Conservation (phyloP, 345 rosid genomes). For the Ceriops tagal region DNA sequence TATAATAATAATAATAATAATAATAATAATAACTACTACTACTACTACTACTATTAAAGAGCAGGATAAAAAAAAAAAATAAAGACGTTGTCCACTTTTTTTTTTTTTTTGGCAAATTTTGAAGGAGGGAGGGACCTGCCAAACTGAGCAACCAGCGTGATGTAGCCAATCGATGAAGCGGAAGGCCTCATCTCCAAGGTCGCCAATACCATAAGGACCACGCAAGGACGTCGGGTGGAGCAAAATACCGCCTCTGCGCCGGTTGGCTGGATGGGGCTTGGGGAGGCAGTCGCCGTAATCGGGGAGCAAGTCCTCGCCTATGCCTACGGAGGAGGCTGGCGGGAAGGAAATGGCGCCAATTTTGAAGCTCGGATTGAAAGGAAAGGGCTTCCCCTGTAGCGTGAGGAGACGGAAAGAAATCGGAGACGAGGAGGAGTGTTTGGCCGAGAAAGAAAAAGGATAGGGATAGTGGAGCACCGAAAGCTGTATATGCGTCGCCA, state of each 20-base stretch:
- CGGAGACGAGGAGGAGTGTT: constrained; percentile 10
- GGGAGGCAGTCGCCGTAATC: constrained; percentile 64
- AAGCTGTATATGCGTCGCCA: constrained; percentile 19
- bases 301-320: constrained; percentile 60
- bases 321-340: constrained; percentile 25
- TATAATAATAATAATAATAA: background rate
- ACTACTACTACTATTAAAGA: background rate
- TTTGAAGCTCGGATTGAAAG: constrained; percentile 17
- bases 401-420: constrained; percentile 8
- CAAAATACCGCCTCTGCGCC: constrained; percentile 79
- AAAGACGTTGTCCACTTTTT: background rate
- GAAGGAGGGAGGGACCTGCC: constrained; percentile 55
- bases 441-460: constrained; percentile 12
- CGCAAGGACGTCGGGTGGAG: constrained; percentile 91
- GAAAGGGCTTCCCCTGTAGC: constrained; percentile 3
- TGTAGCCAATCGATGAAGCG: constrained; percentile 89
- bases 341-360: constrained; percentile 24
- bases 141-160: constrained; percentile 74
- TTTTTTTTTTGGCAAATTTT: background rate
- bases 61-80: background rate
- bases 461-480: constrained; percentile 6
- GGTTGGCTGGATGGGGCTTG: constrained; percentile 29
- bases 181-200: constrained; percentile 72
- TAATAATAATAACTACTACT: background rate
- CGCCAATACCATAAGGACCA: constrained; percentile 83